Base-by-base conservation (phyloP, 805 yeast genomes). In the Yueomyces sp. region DNA sequence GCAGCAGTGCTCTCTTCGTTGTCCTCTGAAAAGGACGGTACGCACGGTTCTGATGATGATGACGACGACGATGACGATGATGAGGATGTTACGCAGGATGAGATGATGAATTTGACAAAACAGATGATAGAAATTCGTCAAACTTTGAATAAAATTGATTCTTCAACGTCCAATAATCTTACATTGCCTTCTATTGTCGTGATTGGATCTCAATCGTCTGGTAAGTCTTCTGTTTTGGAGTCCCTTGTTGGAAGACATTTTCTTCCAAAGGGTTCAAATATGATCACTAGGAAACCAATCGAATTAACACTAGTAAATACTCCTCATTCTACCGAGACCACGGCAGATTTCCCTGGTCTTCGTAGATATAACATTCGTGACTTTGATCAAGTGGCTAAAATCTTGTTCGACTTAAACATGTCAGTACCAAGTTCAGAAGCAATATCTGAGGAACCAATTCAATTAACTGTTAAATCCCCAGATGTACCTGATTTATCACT, bases 201-300 rank as follows among this genome's bases (percentile, higher is more conserved):
- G 2, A 77, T 92, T 48, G 99, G 99, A 0, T 90, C 97, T 1
- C 99, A 92, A 66, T 84, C 95, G 5, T 85, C 95, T 38, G 99
- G 99, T 39, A 92, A 92, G 62, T 86, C 96, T 0, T 90, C 97
- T 1, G 98, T 92, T 1, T 70, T 92, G 40, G 98, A 92, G 61
- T 77, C 96, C 5, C 84, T 92, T 45, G 99, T 92, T 4, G 99
- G 99, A n/a, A 95, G 85, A 53, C 96, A 92, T 59, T 92, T 92
- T 52, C 67, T 92, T 45, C 99, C 99, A 34, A 92, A 92, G 62
- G 99, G 99, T 32, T 77, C 85, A 38, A 92, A 94, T 59, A 94
- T 92, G 98, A 98, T 94, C 33, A 92, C 99, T 0, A 76, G 97
- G 61, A 74, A 98, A 53, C 99, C 99, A 2, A 90, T 92, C 40